Conservation (phyloP, 2,329 filamentous ascomycete species). For the Triangularia setosa region DNA sequence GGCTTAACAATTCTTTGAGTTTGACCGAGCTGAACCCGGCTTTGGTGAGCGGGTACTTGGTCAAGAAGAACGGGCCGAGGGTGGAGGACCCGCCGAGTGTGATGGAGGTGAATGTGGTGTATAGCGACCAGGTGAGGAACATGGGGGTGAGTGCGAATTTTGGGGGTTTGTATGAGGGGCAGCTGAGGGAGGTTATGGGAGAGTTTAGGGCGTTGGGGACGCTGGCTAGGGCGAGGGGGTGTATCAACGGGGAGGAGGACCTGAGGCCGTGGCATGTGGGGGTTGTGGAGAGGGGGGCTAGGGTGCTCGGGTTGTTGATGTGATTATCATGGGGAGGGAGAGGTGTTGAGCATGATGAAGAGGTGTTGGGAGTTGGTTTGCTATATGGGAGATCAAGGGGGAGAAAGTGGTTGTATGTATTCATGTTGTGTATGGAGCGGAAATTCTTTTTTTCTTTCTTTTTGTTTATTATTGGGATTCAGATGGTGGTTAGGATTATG, state of each 20-base stretch:
- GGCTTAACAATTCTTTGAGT: slow-evolving; percentile 56
- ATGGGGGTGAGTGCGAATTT: slow-evolving; percentile 30
- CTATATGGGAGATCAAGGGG: too few relatives aligned
- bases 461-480: too few relatives aligned
- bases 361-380: background rate
- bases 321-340: slow-evolving; percentile 33
- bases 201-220: slow-evolving; percentile 67
- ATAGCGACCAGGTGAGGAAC: slow-evolving; percentile 44
- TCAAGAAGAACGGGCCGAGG: slow-evolving; percentile 57
- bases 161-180: slow-evolving; percentile 51
- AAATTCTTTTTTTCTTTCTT: too few relatives aligned
- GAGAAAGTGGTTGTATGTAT: too few relatives aligned
- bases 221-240: slow-evolving; percentile 62
- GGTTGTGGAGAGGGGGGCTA: slow-evolving; percentile 64
- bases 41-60: slow-evolving; percentile 61
- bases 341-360: background rate
- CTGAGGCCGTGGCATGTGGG: slow-evolving; percentile 76
- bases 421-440: too few relatives aligned
- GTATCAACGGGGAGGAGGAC: slow-evolving; percentile 48
- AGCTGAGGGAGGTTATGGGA: slow-evolving; percentile 66
- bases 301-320: slow-evolving; percentile 61
- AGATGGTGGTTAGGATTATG: too few relatives aligned
- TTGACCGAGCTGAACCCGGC: slow-evolving; percentile 53
- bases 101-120: slow-evolving; percentile 63
- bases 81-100: slow-evolving; percentile 55